Evolutionary conservation across 2,329 filamentous ascomycete genomes (phyloP).

Genomic region (Claviceps purpurea): DNA sequence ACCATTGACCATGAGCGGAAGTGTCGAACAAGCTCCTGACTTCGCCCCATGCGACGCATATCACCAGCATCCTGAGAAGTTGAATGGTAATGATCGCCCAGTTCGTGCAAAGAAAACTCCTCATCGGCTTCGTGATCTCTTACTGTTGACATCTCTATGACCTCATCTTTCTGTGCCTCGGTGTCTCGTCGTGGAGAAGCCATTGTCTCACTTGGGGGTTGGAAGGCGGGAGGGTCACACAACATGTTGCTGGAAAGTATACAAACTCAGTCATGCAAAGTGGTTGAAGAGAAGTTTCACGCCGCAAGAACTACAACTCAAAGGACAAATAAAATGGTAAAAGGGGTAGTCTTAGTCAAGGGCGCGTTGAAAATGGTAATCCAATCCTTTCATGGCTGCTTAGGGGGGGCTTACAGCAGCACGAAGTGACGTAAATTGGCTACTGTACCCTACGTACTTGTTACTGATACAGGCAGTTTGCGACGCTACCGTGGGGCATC

Average conservation of each 20-base stretch:
- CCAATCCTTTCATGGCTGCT: too few species aligned
- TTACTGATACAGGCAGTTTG: too few species aligned
- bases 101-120: not conserved
- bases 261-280: not conserved
- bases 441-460: too few species aligned
- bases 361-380: too few species aligned
- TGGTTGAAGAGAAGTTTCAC: too few species aligned
- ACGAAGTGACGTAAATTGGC: too few species aligned
- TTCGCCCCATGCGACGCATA: conserved; percentile 5
- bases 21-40: conserved; percentile 4
- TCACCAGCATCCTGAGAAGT: conserved; percentile 3
- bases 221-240: not conserved
- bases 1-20: conserved; percentile 4
- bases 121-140: not conserved
- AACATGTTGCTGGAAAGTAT: not conserved
- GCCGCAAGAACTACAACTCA: too few species aligned
- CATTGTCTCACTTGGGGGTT: not conserved
- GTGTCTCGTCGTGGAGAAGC: not conserved
- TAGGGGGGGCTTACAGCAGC: too few species aligned
- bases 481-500: too few species aligned
- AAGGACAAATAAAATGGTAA: too few species aligned
- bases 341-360: too few species aligned
- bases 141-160: not conserved
- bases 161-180: not conserved
- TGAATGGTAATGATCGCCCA: conserved; percentile 1